Conservation (phyloP, 331 rosid species). For the Malus hybrid region DNA sequence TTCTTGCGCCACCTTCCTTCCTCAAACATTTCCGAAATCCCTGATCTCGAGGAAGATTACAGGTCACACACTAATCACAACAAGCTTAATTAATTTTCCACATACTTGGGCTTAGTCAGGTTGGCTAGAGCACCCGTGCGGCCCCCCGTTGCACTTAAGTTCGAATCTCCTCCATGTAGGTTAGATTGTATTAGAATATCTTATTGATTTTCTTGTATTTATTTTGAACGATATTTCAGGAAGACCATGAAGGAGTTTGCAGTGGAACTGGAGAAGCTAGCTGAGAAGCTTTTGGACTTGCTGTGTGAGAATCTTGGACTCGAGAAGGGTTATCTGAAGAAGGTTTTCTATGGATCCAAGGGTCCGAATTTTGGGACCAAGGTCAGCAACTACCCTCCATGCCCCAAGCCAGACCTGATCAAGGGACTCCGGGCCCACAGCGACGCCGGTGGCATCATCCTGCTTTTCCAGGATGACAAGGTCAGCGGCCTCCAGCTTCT, state of each 20-base stretch:
- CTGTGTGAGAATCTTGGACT: conserved; percentile 87
- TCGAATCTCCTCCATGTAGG: neutral
- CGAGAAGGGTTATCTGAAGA: conserved; percentile 80
- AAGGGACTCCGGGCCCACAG: conserved; percentile 97
- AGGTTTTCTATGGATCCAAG: conserved; percentile 65
- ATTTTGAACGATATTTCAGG: conserved; percentile 20
- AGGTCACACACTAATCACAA: conserved; percentile 27
- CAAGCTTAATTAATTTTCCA: neutral
- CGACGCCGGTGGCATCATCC: conserved; percentile 90
- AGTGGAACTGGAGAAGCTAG: conserved; percentile 55
- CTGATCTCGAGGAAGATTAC: conserved; percentile 62
- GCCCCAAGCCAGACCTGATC: conserved; percentile 89
- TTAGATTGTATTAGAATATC: neutral
- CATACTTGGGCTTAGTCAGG: neutral
- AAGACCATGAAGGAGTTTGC: conserved; percentile 73
- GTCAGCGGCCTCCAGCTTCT: conserved; percentile 97
- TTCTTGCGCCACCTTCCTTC: conserved; percentile 78
- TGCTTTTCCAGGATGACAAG: conserved; percentile 91
- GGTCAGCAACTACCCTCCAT: conserved; percentile 93
- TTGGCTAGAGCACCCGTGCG: neutral
- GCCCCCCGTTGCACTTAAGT: neutral
- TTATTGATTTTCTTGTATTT: neutral
- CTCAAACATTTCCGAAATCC: conserved; percentile 60
- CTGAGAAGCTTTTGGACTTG: conserved; percentile 70
- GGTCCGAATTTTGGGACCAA: conserved; percentile 94